These are phyloP conservation scores for Fusarium siculi DNA, from an alignment of 2,329 filamentous ascomycete genomes.

Conservation along the genomic window DNA sequence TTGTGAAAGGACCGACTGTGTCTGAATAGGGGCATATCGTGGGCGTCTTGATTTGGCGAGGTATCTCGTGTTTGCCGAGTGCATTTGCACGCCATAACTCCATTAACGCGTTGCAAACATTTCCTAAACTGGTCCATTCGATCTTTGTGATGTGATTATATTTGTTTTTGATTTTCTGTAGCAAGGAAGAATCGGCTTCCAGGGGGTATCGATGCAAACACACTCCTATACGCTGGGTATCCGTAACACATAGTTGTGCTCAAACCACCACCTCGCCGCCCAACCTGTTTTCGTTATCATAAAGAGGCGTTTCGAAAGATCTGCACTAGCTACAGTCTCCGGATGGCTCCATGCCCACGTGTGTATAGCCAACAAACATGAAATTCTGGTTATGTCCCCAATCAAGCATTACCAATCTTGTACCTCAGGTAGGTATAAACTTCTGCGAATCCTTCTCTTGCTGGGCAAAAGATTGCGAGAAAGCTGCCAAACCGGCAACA, in stretches of 20 bases:
- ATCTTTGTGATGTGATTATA: neutral
- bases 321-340: neutral
- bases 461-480: constrained; percentile 74
- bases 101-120: neutral
- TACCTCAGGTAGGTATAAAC: constrained; percentile 65
- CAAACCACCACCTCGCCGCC: neutral
- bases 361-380: neutral
- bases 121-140: neutral
- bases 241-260: constrained; percentile 7
- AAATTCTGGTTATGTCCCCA: too few relatives aligned
- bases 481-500: constrained; percentile 80
- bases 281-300: constrained; percentile 31
- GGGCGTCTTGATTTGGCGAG: neutral
- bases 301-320: constrained; percentile 5
- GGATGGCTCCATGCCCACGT: neutral
- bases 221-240: neutral
- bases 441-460: constrained; percentile 75
- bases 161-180: neutral
- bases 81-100: neutral
- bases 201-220: constrained; percentile 37
- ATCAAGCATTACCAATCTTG: neutral
- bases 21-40: neutral
- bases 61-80: neutral
- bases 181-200: constrained; percentile 10
- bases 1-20: constrained; percentile 21